Evolutionary conservation across 768 basidiomycete species (phyloP).

Genomic region (Mycena albidolilacea): DNA sequence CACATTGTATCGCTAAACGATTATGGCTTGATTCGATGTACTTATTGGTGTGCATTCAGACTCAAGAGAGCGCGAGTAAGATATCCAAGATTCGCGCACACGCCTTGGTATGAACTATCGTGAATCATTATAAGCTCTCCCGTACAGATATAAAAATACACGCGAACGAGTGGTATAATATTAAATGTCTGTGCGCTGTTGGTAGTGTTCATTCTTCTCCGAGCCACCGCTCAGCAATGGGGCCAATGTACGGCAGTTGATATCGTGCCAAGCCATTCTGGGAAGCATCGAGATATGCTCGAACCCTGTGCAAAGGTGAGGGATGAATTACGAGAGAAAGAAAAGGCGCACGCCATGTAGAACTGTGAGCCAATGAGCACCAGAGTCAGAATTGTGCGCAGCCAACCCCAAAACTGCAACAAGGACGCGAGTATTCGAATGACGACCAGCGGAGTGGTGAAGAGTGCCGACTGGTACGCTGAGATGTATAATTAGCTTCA

Average conservation of each 20-base stretch:
- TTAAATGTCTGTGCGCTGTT: conserved; percentile 12
- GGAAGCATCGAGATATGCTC: conserved; percentile 68
- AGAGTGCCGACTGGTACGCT: conserved; percentile 87
- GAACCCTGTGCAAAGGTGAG: conserved; percentile 51
- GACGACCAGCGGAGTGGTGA: conserved; percentile 74
- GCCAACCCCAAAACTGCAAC: conserved; percentile 66
- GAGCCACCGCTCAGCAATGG: conserved; percentile 79
- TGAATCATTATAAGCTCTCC: conserved; percentile 42
- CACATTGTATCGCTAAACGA: conserved; percentile 49
- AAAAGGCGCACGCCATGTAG: conserved; percentile 69
- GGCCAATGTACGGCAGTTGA: conserved; percentile 74
- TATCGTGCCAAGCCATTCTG: conserved; percentile 68
- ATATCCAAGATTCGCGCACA: too few species aligned
- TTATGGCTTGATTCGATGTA: conserved; percentile 22
- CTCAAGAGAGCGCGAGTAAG: too few species aligned
- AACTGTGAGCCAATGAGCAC: conserved; percentile 57
- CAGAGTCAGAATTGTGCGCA: conserved; percentile 65
- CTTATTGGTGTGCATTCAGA: too few species aligned
- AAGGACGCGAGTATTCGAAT: conserved; percentile 70
- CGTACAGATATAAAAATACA: conserved; percentile 26
- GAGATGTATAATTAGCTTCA: conserved; percentile 19
- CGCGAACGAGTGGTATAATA: conserved; percentile 20
- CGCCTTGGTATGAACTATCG: conserved; percentile 44
- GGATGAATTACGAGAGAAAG: too few species aligned
- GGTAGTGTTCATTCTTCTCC: conserved; percentile 62